phyloP scores from a whole-genome alignment of 495 filamentous ascomycete genomes.

The Talaromyces proteolyticus region DNA sequence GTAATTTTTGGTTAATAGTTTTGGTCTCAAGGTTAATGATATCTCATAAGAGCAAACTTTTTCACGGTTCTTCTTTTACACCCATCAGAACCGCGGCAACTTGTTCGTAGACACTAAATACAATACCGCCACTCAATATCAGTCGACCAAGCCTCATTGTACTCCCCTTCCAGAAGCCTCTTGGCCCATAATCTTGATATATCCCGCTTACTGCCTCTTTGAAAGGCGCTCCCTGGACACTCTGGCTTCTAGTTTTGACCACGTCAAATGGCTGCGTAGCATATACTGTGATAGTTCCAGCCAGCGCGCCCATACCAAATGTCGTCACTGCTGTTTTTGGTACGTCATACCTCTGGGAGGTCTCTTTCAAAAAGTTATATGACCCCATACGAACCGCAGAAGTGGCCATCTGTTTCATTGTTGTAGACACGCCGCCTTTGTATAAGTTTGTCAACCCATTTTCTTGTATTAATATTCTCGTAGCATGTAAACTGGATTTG shows the following conservation, averaged over 20 bases:
- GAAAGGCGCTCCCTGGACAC: constrained; percentile 42
- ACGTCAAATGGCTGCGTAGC: constrained; percentile 64
- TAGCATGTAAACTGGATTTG: constrained; percentile 43
- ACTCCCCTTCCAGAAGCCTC: constrained; percentile 61
- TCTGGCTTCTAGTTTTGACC: constrained; percentile 59
- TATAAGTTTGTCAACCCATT: constrained; percentile 52
- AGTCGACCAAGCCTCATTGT: constrained; percentile 60
- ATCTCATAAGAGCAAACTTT: not conserved
- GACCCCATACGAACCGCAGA: constrained; percentile 60
- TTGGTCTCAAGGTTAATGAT: too few relatives aligned
- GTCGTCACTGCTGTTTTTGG: constrained; percentile 38
- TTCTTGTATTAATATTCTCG: constrained; percentile 37
- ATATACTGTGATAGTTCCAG: constrained; percentile 55
- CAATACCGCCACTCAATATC: constrained; percentile 57
- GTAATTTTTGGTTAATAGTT: too few relatives aligned
- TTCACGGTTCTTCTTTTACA: too few relatives aligned
- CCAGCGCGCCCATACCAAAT: constrained; percentile 56
- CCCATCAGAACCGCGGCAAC: constrained; percentile 23
- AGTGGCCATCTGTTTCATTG: constrained; percentile 60
- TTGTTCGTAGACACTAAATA: constrained; percentile 59
- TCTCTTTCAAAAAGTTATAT: constrained; percentile 64
- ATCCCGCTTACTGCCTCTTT: constrained; percentile 49
- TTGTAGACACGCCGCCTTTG: constrained; percentile 54
- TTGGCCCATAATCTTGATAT: constrained; percentile 46
- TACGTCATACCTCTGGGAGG: constrained; percentile 35